Conservation (phyloP, 129 eudicot species). For the Ambrosia artemisiifolia region DNA sequence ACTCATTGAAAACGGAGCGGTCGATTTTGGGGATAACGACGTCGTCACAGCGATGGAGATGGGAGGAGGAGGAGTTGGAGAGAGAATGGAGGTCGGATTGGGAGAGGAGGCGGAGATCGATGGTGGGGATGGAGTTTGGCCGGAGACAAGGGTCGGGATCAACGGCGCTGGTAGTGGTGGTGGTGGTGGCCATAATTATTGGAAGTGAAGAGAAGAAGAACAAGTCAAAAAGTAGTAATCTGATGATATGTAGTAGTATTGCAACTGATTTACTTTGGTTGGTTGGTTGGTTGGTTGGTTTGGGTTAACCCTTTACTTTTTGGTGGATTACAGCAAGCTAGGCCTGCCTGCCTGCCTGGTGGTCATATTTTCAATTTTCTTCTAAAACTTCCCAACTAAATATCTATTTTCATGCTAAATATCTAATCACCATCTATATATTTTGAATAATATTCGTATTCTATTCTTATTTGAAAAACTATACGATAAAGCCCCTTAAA, state of each 20-base stretch:
- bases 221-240: not conserved
- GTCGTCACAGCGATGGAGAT: constrained; percentile 54
- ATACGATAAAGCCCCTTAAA: no score
- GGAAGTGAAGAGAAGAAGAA: not conserved
- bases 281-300: not conserved
- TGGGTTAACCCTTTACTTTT: not conserved
- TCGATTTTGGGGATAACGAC: constrained; percentile 79
- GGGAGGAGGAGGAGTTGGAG: constrained; percentile 47
- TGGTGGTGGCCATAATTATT: constrained; percentile 38
- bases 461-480: no score
- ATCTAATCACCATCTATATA: no score
- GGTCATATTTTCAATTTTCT: no score
- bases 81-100: constrained; percentile 82
- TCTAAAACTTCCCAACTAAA: no score
- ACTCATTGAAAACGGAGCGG: constrained; percentile 87
- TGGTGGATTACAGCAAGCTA: no score
- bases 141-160: constrained; percentile 31
- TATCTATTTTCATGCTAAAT: no score
- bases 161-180: constrained; percentile 32
- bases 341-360: no score
- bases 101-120: constrained; percentile 73
- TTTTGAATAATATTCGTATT: no score
- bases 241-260: no score
- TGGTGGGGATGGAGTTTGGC: constrained; percentile 55
- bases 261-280: constrained; percentile 7